A percentile compares a stretch with the other conserved stretches of the same genome.
Evolutionary conservation across 148 eudicot species (phyloP).

Genomic region (Spergularia bocconei): DNA sequence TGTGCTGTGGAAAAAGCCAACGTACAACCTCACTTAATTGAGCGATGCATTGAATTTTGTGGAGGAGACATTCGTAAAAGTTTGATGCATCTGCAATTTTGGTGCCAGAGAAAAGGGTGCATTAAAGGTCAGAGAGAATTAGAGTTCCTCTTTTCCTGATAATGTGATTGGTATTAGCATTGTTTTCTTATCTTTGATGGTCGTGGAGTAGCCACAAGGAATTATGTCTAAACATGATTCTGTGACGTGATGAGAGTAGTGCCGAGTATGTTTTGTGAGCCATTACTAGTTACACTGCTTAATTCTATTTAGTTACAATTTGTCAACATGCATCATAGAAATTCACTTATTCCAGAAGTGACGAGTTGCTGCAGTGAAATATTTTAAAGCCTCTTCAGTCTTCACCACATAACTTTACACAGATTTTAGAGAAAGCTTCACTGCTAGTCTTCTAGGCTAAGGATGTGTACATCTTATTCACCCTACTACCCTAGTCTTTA

Average conservation of each 20-base stretch:
- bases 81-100: constrained; percentile 78
- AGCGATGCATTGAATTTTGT: constrained; percentile 60
- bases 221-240: not conserved
- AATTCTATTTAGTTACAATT: not conserved
- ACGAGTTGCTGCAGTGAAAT: not conserved
- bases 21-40: constrained; percentile 50
- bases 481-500: not conserved
- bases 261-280: not conserved
- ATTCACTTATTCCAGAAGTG: not conserved
- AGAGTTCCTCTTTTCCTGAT: not conserved
- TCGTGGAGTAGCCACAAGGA: not conserved
- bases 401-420: not conserved
- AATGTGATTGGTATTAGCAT: not conserved
- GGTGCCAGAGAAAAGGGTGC: constrained; percentile 70
- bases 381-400: not conserved
- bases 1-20: constrained; percentile 65
- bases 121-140: constrained; percentile 42
- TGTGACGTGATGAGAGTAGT: not conserved
- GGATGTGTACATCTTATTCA: not conserved
- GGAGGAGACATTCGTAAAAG: constrained; percentile 81
- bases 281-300: not conserved
- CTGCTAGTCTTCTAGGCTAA: not conserved
- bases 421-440: not conserved
- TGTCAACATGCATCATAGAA: not conserved
- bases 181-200: constrained; percentile 1